Percentiles rank a stretch among this genome's conserved stretches.
These are phyloP conservation scores for Metarhizium humberi DNA, from an alignment of 2,329 filamentous ascomycete genomes.

Conservation along the genomic window DNA sequence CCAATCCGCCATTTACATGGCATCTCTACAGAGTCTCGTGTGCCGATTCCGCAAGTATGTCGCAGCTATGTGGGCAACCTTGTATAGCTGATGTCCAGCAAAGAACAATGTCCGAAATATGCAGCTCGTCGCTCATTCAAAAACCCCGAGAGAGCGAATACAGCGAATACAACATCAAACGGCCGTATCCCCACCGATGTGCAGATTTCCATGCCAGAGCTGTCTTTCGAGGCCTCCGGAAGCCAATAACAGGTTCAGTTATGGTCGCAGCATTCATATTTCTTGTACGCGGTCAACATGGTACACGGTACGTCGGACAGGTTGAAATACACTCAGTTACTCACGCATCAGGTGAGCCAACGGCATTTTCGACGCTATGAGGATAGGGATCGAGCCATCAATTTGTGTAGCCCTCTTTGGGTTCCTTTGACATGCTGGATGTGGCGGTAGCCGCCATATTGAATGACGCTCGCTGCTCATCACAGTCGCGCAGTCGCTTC, in stretches of 20 bases:
- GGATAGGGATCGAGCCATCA: too few species aligned
- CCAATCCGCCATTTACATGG: too few species aligned
- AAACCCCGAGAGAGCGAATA: neutral
- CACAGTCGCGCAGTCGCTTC: too few species aligned
- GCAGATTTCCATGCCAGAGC: neutral
- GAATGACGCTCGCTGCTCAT: too few species aligned
- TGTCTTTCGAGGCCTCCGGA: neutral
- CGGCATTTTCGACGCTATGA: too few species aligned
- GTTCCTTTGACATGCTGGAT: too few species aligned
- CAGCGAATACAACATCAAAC: neutral
- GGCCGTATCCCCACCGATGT: neutral
- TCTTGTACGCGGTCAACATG: neutral
- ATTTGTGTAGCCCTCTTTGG: too few species aligned
- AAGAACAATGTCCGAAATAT: neutral
- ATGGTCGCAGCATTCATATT: too few species aligned
- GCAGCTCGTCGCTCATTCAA: neutral
- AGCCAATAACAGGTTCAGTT: too few species aligned
- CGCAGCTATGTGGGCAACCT: neutral
- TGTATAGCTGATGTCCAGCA: neutral
- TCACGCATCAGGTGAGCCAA: neutral
- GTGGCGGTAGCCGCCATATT: neutral
- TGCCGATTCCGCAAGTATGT: too few species aligned
- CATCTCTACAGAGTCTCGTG: too few species aligned
- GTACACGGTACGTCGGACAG: neutral
- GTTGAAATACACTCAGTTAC: neutral